phyloP scores from a whole-genome alignment of 2,329 filamentous ascomycete species.

The Ceratocystis lukuohia region DNA sequence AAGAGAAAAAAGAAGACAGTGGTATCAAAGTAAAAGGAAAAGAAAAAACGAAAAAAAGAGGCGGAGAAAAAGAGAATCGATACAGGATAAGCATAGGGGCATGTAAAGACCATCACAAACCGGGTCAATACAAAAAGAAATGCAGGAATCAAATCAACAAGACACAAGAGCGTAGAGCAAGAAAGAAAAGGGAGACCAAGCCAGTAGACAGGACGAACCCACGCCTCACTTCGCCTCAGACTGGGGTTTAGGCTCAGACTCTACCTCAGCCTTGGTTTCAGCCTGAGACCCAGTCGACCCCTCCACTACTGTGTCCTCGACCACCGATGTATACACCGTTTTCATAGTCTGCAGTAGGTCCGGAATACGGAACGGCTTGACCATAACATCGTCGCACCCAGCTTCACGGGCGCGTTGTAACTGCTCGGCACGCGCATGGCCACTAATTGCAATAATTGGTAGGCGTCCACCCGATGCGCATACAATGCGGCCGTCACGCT shows the following conservation, averaged over 20 bases:
- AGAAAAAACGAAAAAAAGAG: background rate
- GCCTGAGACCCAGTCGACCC: background rate
- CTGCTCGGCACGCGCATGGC: constrained; percentile 53
- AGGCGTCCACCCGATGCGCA: constrained; percentile 35
- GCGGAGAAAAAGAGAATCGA: background rate
- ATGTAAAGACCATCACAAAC: no score
- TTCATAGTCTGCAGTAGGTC: constrained; percentile 49
- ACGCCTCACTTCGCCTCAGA: background rate
- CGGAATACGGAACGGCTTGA: constrained; percentile 57
- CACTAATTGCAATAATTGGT: constrained; percentile 53
- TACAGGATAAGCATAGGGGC: background rate
- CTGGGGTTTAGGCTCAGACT: background rate
- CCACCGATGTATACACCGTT: constrained; percentile 29
- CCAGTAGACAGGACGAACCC: background rate
- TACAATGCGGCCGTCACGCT: constrained; percentile 39
- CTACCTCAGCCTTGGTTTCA: constrained; percentile 1
- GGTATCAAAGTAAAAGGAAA: background rate
- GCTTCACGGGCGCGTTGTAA: constrained; percentile 37
- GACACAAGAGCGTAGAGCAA: background rate
- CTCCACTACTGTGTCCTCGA: constrained; percentile 5
- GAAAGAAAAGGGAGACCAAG: background rate
- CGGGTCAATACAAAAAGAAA: no score
- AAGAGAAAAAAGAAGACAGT: background rate
- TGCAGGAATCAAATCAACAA: no score
- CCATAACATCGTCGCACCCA: constrained; percentile 50